Evolutionary conservation across 441 rosid genomes (phyloP), one percentile per base, ranked within the genome.

Genomic region (Eutrema salsugineum): DNA sequence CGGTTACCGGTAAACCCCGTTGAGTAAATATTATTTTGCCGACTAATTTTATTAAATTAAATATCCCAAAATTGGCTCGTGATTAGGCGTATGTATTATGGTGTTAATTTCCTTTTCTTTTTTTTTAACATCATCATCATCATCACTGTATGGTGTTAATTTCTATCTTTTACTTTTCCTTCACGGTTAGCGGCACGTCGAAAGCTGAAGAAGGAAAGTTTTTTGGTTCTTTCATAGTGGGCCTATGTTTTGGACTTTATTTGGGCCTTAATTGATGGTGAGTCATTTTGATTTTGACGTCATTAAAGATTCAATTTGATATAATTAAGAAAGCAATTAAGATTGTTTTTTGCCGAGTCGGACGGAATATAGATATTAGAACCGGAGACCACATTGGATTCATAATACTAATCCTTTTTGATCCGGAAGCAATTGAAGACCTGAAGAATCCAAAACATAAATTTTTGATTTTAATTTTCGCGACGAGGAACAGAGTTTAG

Each of bases 1-100:
- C 75, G 83, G 75, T 79, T 78, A 84, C 85, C 85, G 78, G 71
- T 55, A 39, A 42, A 49, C 11, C 76, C 76, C 69, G 63, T 42
- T 71, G 20, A 33, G 0, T 28, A 22, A 48, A 10, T 2, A 10
- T 2, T 59, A n/a, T 42, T 61, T 43, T 2, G 27, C 66, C 66
- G 50, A 42, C 47, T 36, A 14, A 4, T 22, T 50, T 28, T 12
- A 24, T 24, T 20, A 12, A 32, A 6, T 8, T 32, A 5, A 32
- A 32, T 5, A 24, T 3, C 5, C 4, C 36, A 33, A 33, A 33
- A 33, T 33, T 33, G 2, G n/a, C 5, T 24, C 57, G 53, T 19
- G 53, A 27, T 27, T 27, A 2, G 1, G 22, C n/a, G n/a, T n/a
- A n/a, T n/a, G n/a, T n/a, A n/a, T n/a, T n/a, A 27, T 27, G 28